phyloP scores from a whole-genome alignment of 306 rosid genomes.

The Nissolia schottii region DNA sequence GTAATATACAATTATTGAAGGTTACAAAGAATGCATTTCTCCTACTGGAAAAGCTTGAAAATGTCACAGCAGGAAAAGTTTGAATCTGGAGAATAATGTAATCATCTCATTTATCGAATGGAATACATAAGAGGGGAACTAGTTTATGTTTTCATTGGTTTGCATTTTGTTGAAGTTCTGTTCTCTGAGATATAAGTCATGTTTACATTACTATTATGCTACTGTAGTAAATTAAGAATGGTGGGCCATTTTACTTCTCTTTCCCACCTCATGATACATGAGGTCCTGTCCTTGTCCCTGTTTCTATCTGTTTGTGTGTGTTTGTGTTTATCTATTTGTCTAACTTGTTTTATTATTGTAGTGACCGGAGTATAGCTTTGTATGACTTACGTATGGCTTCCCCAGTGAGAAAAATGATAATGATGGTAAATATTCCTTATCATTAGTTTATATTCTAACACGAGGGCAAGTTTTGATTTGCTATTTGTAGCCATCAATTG shows the following conservation, averaged over 20 bases:
- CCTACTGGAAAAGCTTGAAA: too few species aligned
- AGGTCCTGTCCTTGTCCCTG: neutral
- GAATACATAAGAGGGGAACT: neutral
- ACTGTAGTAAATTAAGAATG: neutral
- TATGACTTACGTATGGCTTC: constrained; percentile 80
- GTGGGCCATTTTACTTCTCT: neutral
- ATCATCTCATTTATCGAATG: neutral
- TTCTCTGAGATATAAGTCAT: neutral
- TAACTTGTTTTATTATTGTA: constrained; percentile 29
- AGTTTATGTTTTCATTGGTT: neutral
- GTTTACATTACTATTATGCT: neutral
- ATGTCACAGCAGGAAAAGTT: too few species aligned
- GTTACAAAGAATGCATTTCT: too few species aligned
- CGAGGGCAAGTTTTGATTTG: neutral
- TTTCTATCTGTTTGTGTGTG: neutral
- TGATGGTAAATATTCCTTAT: constrained; percentile 55
- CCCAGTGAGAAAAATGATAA: constrained; percentile 59
- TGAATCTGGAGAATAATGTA: neutral
- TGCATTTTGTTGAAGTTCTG: neutral
- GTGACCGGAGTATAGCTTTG: constrained; percentile 82
- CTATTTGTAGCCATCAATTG: neutral
- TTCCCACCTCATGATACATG: neutral
- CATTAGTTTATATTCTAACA: neutral
- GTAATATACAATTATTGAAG: too few species aligned
- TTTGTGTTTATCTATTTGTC: neutral